phyloP scores from a whole-genome alignment of 2,329 filamentous ascomycete species.

The Alternaria gansuensis region DNA sequence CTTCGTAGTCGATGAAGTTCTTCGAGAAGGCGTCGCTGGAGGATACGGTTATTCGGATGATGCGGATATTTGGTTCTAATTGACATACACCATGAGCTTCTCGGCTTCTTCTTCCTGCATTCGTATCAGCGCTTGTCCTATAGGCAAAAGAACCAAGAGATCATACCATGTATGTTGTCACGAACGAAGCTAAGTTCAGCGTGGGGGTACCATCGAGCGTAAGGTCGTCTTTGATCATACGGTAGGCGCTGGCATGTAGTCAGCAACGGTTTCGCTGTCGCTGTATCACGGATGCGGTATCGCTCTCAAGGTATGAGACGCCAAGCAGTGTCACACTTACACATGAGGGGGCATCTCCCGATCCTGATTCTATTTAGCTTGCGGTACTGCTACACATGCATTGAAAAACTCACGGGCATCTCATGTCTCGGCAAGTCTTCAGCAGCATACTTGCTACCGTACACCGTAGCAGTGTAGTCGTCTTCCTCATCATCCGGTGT shows the following conservation, averaged over 20 bases:
- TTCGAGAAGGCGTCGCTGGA: slow-evolving; percentile 79
- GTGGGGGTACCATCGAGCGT: slow-evolving; percentile 77
- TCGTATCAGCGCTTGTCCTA: slow-evolving; percentile 1
- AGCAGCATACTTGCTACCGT: slow-evolving; percentile 84
- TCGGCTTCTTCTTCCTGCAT: slow-evolving; percentile 87
- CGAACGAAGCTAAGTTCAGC: slow-evolving; percentile 83
- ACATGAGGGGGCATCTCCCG: slow-evolving; percentile 87
- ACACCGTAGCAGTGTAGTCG: slow-evolving; percentile 79
- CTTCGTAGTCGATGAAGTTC: slow-evolving; percentile 74
- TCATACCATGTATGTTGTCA: slow-evolving; percentile 90
- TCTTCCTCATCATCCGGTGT: slow-evolving; percentile 52
- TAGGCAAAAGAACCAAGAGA: slow-evolving; percentile 40
- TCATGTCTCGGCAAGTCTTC: slow-evolving; percentile 81
- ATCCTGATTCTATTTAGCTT: slow-evolving; percentile 28
- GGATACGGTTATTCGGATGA: slow-evolving; percentile 14
- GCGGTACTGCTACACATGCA: neutral
- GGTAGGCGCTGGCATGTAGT: slow-evolving; percentile 70
- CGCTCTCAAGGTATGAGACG: neutral
- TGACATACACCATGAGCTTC: slow-evolving; percentile 84
- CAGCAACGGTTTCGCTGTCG: neutral
- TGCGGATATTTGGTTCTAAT: neutral
- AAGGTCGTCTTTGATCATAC: slow-evolving; percentile 90
- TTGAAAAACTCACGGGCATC: slow-evolving; percentile 74
- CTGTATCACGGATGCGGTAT: too few relatives aligned
- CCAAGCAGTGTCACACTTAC: slow-evolving; percentile 24